These are phyloP conservation scores for Teratosphaeria gauchensis DNA, from an alignment of 2,329 filamentous ascomycete species.

Conservation along the genomic window DNA sequence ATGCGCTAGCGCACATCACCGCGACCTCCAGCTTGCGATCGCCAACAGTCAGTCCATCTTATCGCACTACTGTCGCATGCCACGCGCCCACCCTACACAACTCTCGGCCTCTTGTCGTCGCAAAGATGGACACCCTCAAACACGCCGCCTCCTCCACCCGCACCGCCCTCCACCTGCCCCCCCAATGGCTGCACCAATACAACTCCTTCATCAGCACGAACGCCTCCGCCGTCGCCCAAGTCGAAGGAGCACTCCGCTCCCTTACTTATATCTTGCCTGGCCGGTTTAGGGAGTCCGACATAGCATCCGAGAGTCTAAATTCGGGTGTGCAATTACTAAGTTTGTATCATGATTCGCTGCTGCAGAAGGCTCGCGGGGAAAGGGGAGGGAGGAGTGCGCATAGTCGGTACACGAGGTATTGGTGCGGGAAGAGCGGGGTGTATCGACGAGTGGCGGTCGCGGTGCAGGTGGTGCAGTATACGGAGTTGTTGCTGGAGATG, in stretches of 20 bases:
- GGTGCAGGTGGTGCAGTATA: constrained; percentile 86
- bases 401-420: constrained; percentile 55
- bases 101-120: too few species aligned
- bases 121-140: constrained; percentile 23
- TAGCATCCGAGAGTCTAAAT: constrained; percentile 76
- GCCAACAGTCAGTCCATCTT: too few species aligned
- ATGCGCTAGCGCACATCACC: background rate
- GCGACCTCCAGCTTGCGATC: too few species aligned
- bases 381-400: constrained; percentile 41
- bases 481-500: constrained; percentile 97
- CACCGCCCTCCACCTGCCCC: constrained; percentile 19
- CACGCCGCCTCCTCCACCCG: constrained; percentile 21
- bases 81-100: too few species aligned
- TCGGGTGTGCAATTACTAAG: constrained; percentile 83
- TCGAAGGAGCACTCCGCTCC: constrained; percentile 85
- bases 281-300: constrained; percentile 82
- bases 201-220: constrained; percentile 92
- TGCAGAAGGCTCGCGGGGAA: constrained; percentile 55
- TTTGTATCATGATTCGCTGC: constrained; percentile 82
- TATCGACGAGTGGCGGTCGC: constrained; percentile 76
- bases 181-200: constrained; percentile 47
- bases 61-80: too few species aligned
- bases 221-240: constrained; percentile 82
- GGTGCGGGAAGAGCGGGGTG: constrained; percentile 51
- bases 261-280: constrained; percentile 94